Evolutionary conservation across 306 rosid genomes (phyloP), one percentile per base, ranked within the genome.

Genomic region (Lathyrus tuberosus): DNA sequence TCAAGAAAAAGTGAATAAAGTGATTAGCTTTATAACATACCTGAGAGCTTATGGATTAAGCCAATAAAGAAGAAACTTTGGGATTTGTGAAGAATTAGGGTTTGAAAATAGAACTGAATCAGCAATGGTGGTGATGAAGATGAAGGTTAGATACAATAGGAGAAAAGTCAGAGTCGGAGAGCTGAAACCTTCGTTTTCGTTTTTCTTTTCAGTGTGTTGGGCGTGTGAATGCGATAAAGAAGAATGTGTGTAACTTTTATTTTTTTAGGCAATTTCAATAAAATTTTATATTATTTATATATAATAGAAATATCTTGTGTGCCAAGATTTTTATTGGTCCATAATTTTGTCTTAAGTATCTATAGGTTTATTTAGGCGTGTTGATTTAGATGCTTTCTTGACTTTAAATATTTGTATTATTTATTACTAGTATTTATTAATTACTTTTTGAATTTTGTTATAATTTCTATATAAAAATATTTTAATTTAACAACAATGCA

Each of bases 141-240:
- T 4, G 71, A 42, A 3, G 78, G 12, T 7, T 54, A 42, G 22
- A 74, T 30, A 26, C 33, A 20, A 56, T 7, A 17, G 78, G 63
- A 71, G 81, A 72, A 71, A 72, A 72, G 81, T 72, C 78, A 62
- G 74, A 76, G 69, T 76, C 78, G 30, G 14, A 59, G 24, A 80
- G 78, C 71, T 62, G 67, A 75, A 71, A 57, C 68, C 52, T 70
- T 31, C 20, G 18, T 62, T 80, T 43, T 44, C 22, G 11, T 37
- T 41, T 56, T 7, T 18, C 10, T 49, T 16, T 49, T 17, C 40
- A 58, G 56, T 6, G 63, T 37, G 18, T 24, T 40, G 31, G 4
- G 73, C 43, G 40, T 35, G 73, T 8, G 65, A 74, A 57, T 26
- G 62, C 20, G 62, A 57, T 57, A 30, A 28, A 57, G 62, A 30